A percentile compares a stretch with the other conserved stretches of the same genome.
These are phyloP conservation scores for Lactarius sanguifluus DNA, from an alignment of 768 basidiomycete species.

Conservation along the genomic window DNA sequence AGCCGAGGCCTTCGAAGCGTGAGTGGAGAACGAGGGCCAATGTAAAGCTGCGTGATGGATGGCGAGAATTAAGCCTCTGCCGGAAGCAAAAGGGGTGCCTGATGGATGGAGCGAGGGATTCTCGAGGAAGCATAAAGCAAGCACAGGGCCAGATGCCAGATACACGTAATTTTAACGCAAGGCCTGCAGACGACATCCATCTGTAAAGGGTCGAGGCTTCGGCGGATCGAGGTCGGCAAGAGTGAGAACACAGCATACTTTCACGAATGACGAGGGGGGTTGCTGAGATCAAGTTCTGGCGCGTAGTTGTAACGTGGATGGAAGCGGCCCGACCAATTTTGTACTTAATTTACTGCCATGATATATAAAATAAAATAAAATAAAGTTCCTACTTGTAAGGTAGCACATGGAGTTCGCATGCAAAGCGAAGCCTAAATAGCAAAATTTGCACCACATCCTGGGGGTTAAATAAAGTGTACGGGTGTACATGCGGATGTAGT, in stretches of 20 bases:
- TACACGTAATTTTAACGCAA: constrained; percentile 24
- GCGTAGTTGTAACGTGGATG: constrained; percentile 7
- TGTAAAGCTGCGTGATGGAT: constrained; percentile 17
- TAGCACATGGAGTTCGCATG: not conserved
- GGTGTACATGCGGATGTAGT: not conserved
- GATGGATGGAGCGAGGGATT: constrained; percentile 7
- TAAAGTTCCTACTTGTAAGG: constrained; percentile 2
- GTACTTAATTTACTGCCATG: too few relatives aligned
- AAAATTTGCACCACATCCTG: not conserved
- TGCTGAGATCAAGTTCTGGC: not conserved
- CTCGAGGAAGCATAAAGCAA: constrained; percentile 15
- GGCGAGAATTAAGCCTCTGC: constrained; percentile 20
- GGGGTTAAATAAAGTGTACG: not conserved
- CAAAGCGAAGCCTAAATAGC: not conserved
- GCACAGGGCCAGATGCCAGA: constrained; percentile 15
- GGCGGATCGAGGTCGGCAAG: constrained; percentile 10
- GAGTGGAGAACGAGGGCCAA: constrained; percentile 16
- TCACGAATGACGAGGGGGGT: constrained; percentile 1
- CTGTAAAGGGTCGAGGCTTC: constrained; percentile 15
- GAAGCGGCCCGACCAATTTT: too few relatives aligned
- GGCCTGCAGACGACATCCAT: not conserved
- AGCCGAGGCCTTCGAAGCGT: constrained; percentile 29
- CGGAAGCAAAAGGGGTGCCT: constrained; percentile 20
- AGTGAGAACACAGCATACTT: constrained; percentile 14
- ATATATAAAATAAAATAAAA: not conserved